These are phyloP conservation scores for Sesbania bispinosa DNA, from an alignment of 306 rosid genomes.

Conservation along the genomic window DNA sequence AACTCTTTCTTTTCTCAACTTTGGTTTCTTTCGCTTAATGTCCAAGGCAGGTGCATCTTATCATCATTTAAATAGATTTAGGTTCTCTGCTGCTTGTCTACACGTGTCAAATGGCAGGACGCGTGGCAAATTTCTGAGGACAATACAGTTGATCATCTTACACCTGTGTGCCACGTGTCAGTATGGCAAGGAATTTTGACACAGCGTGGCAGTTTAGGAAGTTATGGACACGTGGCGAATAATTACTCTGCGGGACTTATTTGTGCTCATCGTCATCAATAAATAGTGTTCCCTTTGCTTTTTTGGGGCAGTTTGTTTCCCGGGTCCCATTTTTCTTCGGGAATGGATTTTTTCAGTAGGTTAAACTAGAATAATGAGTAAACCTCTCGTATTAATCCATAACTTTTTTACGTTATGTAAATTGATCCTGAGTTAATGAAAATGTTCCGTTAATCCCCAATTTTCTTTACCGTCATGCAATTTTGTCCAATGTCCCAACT, in stretches of 20 bases:
- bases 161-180: constrained; percentile 31
- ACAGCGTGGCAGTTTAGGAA: background rate
- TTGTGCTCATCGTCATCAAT: background rate
- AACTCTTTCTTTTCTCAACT: background rate
- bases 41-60: background rate
- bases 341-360: no score
- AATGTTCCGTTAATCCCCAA: no score
- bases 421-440: no score
- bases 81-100: background rate
- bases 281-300: no score
- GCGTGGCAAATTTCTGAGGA: constrained; percentile 15
- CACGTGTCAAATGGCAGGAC: background rate
- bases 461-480: no score
- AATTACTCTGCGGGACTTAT: background rate
- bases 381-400: no score
- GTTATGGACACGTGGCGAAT: background rate
- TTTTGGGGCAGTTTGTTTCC: no score
- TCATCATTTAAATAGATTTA: background rate
- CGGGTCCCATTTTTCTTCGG: no score
- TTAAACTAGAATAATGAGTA: no score
- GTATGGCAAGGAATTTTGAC: background rate
- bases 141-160: background rate
- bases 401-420: no score
- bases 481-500: no score
- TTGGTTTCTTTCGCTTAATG: background rate